Conservation (phyloP, 441 rosid species). For the Viola pubescens region DNA sequence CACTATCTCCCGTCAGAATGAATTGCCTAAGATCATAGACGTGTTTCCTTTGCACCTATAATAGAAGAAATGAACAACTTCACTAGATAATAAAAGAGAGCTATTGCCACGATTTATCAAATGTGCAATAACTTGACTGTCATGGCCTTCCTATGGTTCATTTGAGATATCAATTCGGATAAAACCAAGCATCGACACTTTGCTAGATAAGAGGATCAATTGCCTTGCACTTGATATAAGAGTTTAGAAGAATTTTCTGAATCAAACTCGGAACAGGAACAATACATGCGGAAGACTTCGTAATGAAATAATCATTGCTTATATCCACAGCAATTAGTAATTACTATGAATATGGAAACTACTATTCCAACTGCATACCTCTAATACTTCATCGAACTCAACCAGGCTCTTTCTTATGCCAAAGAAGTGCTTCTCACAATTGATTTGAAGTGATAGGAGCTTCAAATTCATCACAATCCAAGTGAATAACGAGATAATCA, state of each 20-base stretch:
- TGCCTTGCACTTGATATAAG: no score
- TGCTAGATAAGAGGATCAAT: no score
- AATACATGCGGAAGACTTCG: no score
- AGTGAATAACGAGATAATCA: constrained; percentile 19
- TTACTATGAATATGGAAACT: constrained; percentile 6
- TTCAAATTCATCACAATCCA: constrained; percentile 24
- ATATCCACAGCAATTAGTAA: no score
- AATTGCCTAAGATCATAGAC: constrained; percentile 84
- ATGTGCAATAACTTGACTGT: neutral
- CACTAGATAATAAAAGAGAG: constrained; percentile 12
- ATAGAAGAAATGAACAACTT: constrained; percentile 9
- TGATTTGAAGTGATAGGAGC: constrained; percentile 86
- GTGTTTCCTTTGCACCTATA: constrained; percentile 94
- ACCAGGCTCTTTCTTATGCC: constrained; percentile 91
- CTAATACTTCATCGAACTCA: constrained; percentile 95
- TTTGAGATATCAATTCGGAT: neutral
- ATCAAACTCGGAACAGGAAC: no score
- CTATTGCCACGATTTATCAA: neutral
- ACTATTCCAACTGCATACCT: constrained; percentile 40
- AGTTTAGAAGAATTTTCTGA: no score
- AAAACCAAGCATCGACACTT: no score
- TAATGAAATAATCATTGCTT: no score
- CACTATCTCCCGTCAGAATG: constrained; percentile 70
- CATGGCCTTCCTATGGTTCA: neutral
- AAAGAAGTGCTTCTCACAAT: constrained; percentile 90